A percentile compares a stretch with the other conserved stretches of the same genome.
Evolutionary conservation across 1,284 basidiomycete genomes (phyloP).

Genomic region (Pholiota adiposa): DNA sequence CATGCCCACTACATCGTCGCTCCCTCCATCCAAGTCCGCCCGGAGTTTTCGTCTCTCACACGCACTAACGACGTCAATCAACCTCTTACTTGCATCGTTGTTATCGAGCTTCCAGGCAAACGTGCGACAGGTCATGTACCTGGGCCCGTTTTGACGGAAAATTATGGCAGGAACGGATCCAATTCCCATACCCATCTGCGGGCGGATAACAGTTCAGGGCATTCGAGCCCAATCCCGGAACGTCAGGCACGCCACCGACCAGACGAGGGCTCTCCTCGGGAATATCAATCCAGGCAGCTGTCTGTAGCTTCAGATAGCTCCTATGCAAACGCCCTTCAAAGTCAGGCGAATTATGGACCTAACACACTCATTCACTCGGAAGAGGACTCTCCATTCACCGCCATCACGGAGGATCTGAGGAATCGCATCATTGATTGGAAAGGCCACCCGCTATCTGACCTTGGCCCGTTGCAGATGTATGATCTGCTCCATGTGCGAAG

Average conservation of each 20-base stretch:
- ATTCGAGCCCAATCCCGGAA: constrained; percentile 41
- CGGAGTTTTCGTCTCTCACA: constrained; percentile 85
- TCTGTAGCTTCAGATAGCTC: constrained; percentile 25
- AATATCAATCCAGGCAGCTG: constrained; percentile 32
- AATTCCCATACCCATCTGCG: constrained; percentile 27
- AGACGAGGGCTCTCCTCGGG: constrained; percentile 29
- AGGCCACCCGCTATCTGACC: constrained; percentile 83
- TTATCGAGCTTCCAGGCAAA: constrained; percentile 86
- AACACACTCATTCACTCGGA: constrained; percentile 40
- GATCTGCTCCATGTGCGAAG: constrained; percentile 89
- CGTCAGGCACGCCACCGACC: constrained; percentile 30
- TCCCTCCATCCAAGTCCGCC: constrained; percentile 86
- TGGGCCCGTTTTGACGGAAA: constrained; percentile 58
- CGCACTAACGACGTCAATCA: constrained; percentile 75
- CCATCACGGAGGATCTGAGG: constrained; percentile 86
- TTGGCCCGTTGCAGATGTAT: constrained; percentile 90
- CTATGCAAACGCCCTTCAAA: constrained; percentile 5
- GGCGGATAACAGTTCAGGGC: constrained; percentile 42
- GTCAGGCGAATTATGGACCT: constrained; percentile 30
- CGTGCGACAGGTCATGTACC: constrained; percentile 59
- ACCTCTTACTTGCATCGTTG: constrained; percentile 87
- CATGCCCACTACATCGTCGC: constrained; percentile 76
- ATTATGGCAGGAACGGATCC: constrained; percentile 38
- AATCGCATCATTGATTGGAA: constrained; percentile 94
- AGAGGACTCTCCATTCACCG: constrained; percentile 73